Percentiles rank a stretch among this genome's conserved stretches.
Evolutionary conservation across 345 rosid species (phyloP).

Genomic region (Syzygium aromaticum): DNA sequence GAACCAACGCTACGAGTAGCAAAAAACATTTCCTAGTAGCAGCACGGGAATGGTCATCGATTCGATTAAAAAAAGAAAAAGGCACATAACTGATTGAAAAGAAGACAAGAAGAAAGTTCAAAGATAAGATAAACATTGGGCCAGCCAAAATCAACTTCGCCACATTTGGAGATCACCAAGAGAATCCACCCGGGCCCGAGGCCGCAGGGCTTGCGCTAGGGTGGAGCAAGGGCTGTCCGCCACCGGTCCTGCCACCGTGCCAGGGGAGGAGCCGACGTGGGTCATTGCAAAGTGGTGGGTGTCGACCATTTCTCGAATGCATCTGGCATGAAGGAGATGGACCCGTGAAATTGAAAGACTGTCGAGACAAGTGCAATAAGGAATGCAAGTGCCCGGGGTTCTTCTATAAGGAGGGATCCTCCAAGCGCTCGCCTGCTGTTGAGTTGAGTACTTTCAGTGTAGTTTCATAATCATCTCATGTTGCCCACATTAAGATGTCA

Average conservation of each 20-base stretch:
- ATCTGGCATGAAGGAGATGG: not conserved
- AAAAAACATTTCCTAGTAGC: not conserved
- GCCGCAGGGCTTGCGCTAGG: not conserved
- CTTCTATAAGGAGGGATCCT: conserved; percentile 4
- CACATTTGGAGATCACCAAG: not conserved
- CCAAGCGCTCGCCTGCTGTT: not conserved
- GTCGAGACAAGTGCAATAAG: not conserved
- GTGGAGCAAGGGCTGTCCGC: conserved; percentile 2
- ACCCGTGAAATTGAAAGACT: not conserved
- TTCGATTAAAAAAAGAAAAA: not conserved
- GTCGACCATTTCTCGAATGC: no score
- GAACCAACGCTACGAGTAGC: not conserved
- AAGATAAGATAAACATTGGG: not conserved
- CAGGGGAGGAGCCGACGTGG: not conserved
- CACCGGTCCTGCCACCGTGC: not conserved
- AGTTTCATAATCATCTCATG: conserved; percentile 12
- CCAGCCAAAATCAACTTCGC: not conserved
- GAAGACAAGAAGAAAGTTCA: not conserved
- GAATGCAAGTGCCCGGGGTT: conserved; percentile 13
- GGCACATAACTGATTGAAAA: not conserved
- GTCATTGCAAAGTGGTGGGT: not conserved
- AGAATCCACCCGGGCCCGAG: not conserved
- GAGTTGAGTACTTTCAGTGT: conserved; percentile 11
- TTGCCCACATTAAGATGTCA: conserved; percentile 16
- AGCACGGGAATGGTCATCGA: not conserved